These are phyloP conservation scores for Aspergillus novofumigatus DNA, from an alignment of 2,329 filamentous ascomycete species.

Conservation along the genomic window DNA sequence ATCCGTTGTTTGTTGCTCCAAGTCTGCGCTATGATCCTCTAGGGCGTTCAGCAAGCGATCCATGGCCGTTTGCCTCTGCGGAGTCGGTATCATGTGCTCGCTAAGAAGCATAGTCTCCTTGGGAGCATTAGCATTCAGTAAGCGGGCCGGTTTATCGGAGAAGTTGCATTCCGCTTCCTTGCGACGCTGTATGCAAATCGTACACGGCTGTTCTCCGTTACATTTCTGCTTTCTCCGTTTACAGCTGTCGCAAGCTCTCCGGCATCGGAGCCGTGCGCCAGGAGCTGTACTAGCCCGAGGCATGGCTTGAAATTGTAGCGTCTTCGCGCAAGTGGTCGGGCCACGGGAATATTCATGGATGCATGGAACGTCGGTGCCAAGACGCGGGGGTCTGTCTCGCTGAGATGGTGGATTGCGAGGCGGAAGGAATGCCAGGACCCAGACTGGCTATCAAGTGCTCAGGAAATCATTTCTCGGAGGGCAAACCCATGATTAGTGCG, in stretches of 20 bases:
- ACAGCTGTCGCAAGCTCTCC: slow-evolving; percentile 44
- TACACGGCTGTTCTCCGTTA: slow-evolving; percentile 48
- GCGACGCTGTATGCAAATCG: slow-evolving; percentile 45
- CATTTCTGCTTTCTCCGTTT: slow-evolving; percentile 51
- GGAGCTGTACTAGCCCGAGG: slow-evolving; percentile 28
- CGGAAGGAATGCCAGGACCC: neutral
- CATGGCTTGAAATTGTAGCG: slow-evolving; percentile 14
- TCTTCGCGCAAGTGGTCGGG: neutral
- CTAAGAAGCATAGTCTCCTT: slow-evolving; percentile 33
- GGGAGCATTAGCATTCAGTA: slow-evolving; percentile 27
- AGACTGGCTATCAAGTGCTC: neutral
- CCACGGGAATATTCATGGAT: neutral
- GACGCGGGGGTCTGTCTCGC: neutral
- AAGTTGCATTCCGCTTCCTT: slow-evolving; percentile 41
- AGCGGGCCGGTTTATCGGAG: slow-evolving; percentile 32
- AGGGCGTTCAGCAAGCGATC: slow-evolving; percentile 30
- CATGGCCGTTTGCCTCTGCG: slow-evolving; percentile 32
- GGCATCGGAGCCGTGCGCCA: slow-evolving; percentile 31
- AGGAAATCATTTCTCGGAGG: neutral
- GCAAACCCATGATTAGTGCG: neutral
- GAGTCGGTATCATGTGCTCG: slow-evolving; percentile 26
- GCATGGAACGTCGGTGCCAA: neutral
- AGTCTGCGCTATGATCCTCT: slow-evolving; percentile 26
- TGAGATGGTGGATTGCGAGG: neutral
- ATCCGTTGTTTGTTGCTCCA: slow-evolving; percentile 26